Percentiles rank a stretch among this genome's conserved stretches.
Conservation (phyloP, 257 asterid genomes). For the Solanum piurae region DNA sequence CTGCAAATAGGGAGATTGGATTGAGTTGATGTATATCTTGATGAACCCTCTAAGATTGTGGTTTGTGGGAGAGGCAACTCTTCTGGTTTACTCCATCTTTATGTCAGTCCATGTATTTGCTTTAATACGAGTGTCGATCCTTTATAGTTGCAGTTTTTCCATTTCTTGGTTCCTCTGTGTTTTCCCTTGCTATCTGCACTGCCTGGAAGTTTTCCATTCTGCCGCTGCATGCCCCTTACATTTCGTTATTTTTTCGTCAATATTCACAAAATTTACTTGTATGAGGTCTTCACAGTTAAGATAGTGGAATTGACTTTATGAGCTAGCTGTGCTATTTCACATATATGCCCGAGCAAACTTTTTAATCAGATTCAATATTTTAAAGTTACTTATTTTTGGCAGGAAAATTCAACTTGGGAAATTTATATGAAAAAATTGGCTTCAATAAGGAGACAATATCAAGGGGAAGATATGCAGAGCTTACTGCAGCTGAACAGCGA, state of each 20-base stretch:
- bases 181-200: neutral
- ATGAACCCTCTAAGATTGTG: neutral
- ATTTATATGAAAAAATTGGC: slow-evolving; percentile 75
- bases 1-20: neutral
- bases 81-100: neutral
- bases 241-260: neutral
- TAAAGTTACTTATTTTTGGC: slow-evolving; percentile 8
- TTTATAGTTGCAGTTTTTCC: neutral
- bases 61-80: neutral
- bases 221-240: neutral
- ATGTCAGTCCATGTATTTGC: neutral
- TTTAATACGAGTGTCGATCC: neutral
- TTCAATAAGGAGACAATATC: slow-evolving; percentile 89
- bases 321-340: neutral
- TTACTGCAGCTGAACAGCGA: slow-evolving; percentile 87
- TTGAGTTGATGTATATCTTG: neutral
- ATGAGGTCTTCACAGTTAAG: neutral
- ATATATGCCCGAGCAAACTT: neutral
- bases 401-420: slow-evolving; percentile 89
- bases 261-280: neutral
- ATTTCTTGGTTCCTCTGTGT: neutral
- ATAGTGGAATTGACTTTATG: neutral
- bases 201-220: neutral
- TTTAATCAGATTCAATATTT: neutral
- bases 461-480: slow-evolving; percentile 84